These are phyloP conservation scores for Madurella fahalii DNA, from an alignment of 2,329 filamentous ascomycete species.

Conservation along the genomic window DNA sequence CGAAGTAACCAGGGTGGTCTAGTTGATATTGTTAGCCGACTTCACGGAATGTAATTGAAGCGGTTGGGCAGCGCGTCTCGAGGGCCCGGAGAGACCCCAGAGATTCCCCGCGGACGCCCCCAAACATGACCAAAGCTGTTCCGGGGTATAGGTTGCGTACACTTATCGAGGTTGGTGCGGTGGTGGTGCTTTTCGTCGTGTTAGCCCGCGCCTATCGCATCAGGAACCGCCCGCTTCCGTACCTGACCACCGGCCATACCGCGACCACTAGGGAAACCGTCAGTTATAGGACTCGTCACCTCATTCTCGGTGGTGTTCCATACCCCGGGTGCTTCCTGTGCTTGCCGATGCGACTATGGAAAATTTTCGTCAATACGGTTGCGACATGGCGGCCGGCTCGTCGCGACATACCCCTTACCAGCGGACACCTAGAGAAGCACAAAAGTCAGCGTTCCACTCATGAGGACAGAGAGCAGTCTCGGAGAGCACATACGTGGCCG, in stretches of 20 bases:
- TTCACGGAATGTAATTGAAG: slow-evolving; percentile 72
- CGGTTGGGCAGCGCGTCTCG: slow-evolving; percentile 7
- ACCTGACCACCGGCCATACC: slow-evolving; percentile 88
- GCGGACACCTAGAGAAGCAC: slow-evolving; percentile 72
- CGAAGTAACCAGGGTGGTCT: slow-evolving; percentile 97
- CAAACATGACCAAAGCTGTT: slow-evolving; percentile 10
- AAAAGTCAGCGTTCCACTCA: slow-evolving; percentile 29
- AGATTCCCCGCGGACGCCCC: background rate
- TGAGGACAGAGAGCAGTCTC: slow-evolving; percentile 11
- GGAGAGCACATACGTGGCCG: slow-evolving; percentile 47
- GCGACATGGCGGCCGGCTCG: slow-evolving; percentile 19
- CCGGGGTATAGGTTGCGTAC: slow-evolving; percentile 47
- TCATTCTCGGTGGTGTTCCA: background rate
- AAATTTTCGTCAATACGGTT: slow-evolving; percentile 20
- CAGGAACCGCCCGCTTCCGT: slow-evolving; percentile 12
- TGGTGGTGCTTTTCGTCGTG: slow-evolving; percentile 68
- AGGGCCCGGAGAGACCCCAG: background rate
- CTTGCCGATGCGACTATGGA: slow-evolving; percentile 77
- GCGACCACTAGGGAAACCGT: slow-evolving; percentile 54
- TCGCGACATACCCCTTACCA: slow-evolving; percentile 66
- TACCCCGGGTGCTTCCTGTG: slow-evolving; percentile 78
- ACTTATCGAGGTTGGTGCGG: slow-evolving; percentile 79
- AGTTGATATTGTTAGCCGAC: slow-evolving; percentile 43
- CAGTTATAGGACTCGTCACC: background rate
- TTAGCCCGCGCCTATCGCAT: slow-evolving; percentile 19